Evolutionary conservation across 768 basidiomycete genomes (phyloP).

Genomic region (Exsudoporus frostii): DNA sequence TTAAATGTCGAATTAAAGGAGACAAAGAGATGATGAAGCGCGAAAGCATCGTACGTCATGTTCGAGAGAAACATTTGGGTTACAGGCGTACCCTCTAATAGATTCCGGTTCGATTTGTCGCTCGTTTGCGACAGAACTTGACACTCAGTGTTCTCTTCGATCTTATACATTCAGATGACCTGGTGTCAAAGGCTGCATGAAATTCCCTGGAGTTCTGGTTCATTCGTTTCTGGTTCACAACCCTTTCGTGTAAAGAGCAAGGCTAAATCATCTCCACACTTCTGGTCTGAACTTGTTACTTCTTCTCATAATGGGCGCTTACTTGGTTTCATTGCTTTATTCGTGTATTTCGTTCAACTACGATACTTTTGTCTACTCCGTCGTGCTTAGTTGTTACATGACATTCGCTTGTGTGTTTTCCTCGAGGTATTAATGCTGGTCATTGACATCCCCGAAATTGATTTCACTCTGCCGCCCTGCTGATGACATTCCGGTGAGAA

Average conservation of each 20-base stretch:
- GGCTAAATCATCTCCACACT: too few species aligned
- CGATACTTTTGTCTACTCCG: too few species aligned
- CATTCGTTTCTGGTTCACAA: neutral
- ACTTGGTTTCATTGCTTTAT: too few species aligned
- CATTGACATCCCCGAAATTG: too few species aligned
- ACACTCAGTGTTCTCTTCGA: neutral
- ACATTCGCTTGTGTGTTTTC: too few species aligned
- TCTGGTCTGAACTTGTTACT: too few species aligned
- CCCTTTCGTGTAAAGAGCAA: too few species aligned
- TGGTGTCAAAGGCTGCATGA: neutral
- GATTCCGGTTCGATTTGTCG: neutral
- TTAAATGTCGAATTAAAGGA: constrained; percentile 1
- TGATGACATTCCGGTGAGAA: neutral
- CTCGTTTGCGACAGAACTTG: neutral
- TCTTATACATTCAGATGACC: neutral
- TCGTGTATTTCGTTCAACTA: too few species aligned
- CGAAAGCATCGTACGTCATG: constrained; percentile 16
- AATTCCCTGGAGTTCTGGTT: neutral
- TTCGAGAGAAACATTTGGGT: constrained; percentile 12
- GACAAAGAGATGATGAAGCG: constrained; percentile 1
- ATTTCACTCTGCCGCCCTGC: too few species aligned
- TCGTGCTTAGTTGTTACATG: too few species aligned
- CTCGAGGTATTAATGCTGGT: too few species aligned
- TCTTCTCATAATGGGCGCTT: too few species aligned
- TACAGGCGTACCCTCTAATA: constrained; percentile 1